Conservation (phyloP, 2,329 filamentous ascomycete genomes). For the Colletotrichum horii region DNA sequence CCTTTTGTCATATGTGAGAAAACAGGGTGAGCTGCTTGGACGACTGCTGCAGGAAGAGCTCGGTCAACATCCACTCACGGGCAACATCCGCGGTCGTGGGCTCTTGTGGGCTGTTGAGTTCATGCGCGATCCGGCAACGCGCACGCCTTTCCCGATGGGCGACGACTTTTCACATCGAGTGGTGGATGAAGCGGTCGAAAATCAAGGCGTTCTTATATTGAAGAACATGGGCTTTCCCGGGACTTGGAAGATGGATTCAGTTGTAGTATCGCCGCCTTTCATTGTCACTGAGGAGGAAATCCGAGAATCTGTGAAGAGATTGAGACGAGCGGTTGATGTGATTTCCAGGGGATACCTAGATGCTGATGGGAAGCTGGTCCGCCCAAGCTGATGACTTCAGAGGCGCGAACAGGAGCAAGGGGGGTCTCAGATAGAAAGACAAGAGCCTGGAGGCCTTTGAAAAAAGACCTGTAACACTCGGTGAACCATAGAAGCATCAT, state of each 20-base stretch:
- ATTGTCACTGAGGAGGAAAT: neutral
- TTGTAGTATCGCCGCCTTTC: neutral
- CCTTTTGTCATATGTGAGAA: neutral
- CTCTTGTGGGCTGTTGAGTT: neutral
- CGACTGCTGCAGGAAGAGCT: neutral
- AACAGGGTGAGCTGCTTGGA: neutral
- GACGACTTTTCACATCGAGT: neutral
- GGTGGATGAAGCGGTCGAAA: neutral
- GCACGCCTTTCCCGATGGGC: neutral
- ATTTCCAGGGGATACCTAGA: neutral
- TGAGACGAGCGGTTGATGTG: neutral
- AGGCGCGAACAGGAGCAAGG: neutral
- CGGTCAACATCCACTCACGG: neutral
- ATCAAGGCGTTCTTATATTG: neutral
- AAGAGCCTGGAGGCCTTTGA: neutral
- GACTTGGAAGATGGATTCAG: neutral
- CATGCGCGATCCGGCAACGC: neutral
- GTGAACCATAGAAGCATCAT: accelerated
- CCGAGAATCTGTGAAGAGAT: neutral
- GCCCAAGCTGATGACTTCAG: neutral
- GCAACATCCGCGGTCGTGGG: neutral
- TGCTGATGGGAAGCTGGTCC: neutral
- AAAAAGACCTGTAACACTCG: neutral
- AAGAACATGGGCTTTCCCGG: neutral
- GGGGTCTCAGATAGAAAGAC: accelerated